These are phyloP conservation scores for Rhinocladiella mackenziei DNA, from an alignment of 2,329 filamentous ascomycete species.

Conservation along the genomic window DNA sequence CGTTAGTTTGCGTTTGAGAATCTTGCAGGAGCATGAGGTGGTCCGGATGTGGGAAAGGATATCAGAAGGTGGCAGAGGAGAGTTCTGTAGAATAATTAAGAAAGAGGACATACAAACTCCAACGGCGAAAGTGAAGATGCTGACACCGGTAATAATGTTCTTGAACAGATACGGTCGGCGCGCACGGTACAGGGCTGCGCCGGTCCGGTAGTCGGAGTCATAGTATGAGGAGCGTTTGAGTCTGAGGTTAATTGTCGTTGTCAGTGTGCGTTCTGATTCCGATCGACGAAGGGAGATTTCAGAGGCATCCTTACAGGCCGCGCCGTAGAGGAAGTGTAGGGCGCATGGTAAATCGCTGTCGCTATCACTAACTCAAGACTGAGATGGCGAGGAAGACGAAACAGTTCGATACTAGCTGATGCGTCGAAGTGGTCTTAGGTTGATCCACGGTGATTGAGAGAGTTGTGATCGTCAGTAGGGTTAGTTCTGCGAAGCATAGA, in stretches of 20 bases:
- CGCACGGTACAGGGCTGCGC: constrained; percentile 83
- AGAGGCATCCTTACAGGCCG: constrained; percentile 21
- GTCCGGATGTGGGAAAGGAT: too few species aligned
- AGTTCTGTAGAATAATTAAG: neutral
- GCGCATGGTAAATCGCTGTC: constrained; percentile 3
- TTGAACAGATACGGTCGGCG: constrained; percentile 87
- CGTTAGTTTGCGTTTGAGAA: constrained; percentile 53
- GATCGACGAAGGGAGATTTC: too few species aligned
- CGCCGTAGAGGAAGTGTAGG: constrained; percentile 10
- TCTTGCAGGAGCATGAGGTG: neutral
- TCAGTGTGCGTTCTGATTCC: neutral
- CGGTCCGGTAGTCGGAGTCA: constrained; percentile 78
- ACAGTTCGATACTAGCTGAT: neutral
- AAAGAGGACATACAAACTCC: constrained; percentile 73
- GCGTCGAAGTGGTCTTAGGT: neutral
- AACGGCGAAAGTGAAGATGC: constrained; percentile 69
- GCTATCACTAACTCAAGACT: neutral
- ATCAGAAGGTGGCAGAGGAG: too few species aligned
- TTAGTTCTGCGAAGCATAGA: neutral
- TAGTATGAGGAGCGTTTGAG: constrained; percentile 77
- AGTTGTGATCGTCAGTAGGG: constrained; percentile 2
- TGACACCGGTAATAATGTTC: constrained; percentile 78
- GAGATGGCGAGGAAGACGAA: neutral
- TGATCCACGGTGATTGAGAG: too few species aligned
- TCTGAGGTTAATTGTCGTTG: constrained; percentile 7